phyloP scores from a whole-genome alignment of 768 basidiomycete genomes.

The Suillus sp. region DNA sequence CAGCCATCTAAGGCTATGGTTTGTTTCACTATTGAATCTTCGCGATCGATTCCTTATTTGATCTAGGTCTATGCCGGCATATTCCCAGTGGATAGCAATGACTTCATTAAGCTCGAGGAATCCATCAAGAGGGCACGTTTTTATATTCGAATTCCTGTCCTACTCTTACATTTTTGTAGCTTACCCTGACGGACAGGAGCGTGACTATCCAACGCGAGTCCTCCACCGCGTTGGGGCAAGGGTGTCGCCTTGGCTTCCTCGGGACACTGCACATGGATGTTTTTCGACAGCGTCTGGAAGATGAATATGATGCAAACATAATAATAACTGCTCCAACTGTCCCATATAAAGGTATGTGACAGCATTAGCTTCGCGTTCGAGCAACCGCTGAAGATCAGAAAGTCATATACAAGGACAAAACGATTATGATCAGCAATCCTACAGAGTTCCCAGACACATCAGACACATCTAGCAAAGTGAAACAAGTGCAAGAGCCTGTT shows the following conservation, averaged over 20 bases:
- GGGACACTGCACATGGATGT: constrained; percentile 97
- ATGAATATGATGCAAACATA: constrained; percentile 93
- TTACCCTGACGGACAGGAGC: constrained; percentile 84
- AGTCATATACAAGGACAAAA: constrained; percentile 77
- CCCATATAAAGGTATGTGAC: constrained; percentile 73
- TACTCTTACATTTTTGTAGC: constrained; percentile 40
- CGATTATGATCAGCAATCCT: constrained; percentile 80
- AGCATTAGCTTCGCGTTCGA: background rate
- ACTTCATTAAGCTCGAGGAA: constrained; percentile 94
- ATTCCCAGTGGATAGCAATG: constrained; percentile 88
- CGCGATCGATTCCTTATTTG: constrained; percentile 4
- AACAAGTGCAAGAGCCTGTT: constrained; percentile 86
- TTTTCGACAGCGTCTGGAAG: constrained; percentile 93
- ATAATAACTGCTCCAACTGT: constrained; percentile 97
- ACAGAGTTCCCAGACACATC: constrained; percentile 89
- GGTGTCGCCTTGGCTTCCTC: constrained; percentile 91
- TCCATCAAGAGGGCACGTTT: constrained; percentile 81
- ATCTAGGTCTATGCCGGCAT: constrained; percentile 89
- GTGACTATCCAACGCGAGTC: constrained; percentile 91
- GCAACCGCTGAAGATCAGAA: constrained; percentile 13
- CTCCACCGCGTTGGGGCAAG: constrained; percentile 93
- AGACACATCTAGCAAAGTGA: constrained; percentile 60
- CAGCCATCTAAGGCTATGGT: constrained; percentile 95
- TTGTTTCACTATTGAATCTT: constrained; percentile 8
- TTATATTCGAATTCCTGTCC: constrained; percentile 14